Evolutionary conservation across 208 protist genomes (phyloP).

Genomic region (Crithidia bombi): DNA sequence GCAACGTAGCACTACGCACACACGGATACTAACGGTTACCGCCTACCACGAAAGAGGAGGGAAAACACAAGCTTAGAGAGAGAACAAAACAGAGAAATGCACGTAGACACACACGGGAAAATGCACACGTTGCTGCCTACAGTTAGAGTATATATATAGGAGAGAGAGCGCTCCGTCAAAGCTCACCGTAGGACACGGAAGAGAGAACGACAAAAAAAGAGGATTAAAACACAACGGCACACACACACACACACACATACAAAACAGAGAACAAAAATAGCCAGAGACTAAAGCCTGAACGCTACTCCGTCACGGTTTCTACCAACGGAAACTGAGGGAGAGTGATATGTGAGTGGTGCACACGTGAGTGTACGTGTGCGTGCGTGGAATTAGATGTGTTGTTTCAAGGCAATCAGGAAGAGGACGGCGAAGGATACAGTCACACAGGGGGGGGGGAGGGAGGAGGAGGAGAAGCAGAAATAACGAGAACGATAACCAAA

Average conservation of each 20-base stretch:
- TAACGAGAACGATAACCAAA: too few species aligned
- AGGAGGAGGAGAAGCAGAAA: conserved; percentile 1
- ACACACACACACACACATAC: conserved; percentile 9
- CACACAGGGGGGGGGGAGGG: neutral
- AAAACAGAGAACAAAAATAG: too few species aligned
- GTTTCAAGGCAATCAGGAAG: too few species aligned
- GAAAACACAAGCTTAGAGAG: conserved; percentile 6
- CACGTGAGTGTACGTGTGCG: too few species aligned
- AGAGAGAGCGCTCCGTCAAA: neutral
- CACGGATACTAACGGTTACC: neutral
- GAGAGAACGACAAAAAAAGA: conserved; percentile 2
- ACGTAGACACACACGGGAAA: conserved; percentile 10
- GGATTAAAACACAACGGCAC: neutral
- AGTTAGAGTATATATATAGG: too few species aligned
- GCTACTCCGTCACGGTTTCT: too few species aligned
- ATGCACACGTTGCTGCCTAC: too few species aligned
- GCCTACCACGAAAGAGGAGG: neutral
- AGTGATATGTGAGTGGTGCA: too few species aligned
- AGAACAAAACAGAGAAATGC: neutral
- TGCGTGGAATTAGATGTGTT: too few species aligned
- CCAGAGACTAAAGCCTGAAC: conserved; percentile 3
- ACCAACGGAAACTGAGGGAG: too few species aligned
- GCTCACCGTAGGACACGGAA: neutral
- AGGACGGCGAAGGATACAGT: too few species aligned
- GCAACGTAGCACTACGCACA: neutral